Conservation (phyloP, 257 asterid species). For the Gynochthodes officinalis region DNA sequence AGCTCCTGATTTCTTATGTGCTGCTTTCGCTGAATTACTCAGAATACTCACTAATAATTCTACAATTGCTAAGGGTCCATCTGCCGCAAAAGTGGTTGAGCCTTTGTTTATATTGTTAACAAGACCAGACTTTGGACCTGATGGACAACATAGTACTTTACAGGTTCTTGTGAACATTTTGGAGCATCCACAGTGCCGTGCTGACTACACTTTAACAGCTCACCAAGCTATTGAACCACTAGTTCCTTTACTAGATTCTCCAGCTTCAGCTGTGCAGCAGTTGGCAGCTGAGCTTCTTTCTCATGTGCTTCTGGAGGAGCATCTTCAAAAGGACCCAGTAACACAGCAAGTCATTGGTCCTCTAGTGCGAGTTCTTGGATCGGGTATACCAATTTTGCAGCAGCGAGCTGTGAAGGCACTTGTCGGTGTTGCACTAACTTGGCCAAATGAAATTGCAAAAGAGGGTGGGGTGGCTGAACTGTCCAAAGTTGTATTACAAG, state of each 20-base stretch:
- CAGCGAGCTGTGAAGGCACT: slow-evolving; percentile 95
- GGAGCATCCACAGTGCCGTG: slow-evolving; percentile 92
- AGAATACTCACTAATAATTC: slow-evolving; percentile 96
- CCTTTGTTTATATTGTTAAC: slow-evolving; percentile 77
- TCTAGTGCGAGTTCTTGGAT: slow-evolving; percentile 77
- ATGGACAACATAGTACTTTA: slow-evolving; percentile 83
- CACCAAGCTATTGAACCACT: slow-evolving; percentile 88
- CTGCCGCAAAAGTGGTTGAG: slow-evolving; percentile 96
- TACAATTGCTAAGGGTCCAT: slow-evolving; percentile 89
- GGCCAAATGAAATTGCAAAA: slow-evolving; percentile 98
- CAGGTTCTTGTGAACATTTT: slow-evolving; percentile 95
- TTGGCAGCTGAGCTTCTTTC: slow-evolving; percentile 96
- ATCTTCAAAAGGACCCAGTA: slow-evolving; percentile 85
- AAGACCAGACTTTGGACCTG: slow-evolving; percentile 78
- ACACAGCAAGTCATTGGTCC: slow-evolving; percentile 91
- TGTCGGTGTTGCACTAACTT: slow-evolving; percentile 63
- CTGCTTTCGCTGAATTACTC: slow-evolving; percentile 88
- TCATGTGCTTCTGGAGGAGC: slow-evolving; percentile 81
- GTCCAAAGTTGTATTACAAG: slow-evolving; percentile 80
- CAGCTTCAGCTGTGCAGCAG: slow-evolving; percentile 93
- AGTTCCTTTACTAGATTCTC: slow-evolving; percentile 87
- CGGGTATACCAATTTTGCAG: slow-evolving; percentile 81
- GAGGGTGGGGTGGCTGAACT: slow-evolving; percentile 97
- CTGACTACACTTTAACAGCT: slow-evolving; percentile 70
- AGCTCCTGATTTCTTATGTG: slow-evolving; percentile 91